Evolutionary conservation across 768 basidiomycete species (phyloP).

Genomic region (Boletus subcaerulescens): DNA sequence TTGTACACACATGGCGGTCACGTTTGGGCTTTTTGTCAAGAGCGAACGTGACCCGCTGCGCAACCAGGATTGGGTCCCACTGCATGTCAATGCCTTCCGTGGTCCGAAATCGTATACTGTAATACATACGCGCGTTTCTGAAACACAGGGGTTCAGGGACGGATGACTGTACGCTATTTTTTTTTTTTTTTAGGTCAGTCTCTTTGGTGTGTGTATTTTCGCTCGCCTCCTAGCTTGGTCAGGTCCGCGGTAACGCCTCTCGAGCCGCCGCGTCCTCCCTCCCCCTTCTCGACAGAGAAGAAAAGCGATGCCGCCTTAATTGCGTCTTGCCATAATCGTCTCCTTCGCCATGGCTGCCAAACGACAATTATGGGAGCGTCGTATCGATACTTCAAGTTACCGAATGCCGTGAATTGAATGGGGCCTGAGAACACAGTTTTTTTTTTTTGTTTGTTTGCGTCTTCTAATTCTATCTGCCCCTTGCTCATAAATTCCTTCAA

Average conservation of each 20-base stretch:
- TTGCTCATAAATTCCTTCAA: background rate
- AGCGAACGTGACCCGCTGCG: no score
- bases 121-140: background rate
- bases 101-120: background rate
- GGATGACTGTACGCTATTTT: background rate
- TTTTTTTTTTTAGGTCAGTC: background rate
- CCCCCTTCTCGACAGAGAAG: background rate
- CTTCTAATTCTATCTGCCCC: background rate
- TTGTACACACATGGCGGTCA: background rate
- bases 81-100: no score
- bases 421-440: slow-evolving; percentile 1
- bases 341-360: slow-evolving; percentile 9
- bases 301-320: slow-evolving; percentile 27
- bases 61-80: no score
- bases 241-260: slow-evolving; percentile 19
- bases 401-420: slow-evolving; percentile 18
- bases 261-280: background rate
- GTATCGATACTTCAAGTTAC: slow-evolving; percentile 12
- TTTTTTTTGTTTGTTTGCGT: background rate
- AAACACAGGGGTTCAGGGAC: slow-evolving; percentile 13
- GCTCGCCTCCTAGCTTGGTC: background rate
- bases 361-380: slow-evolving; percentile 1
- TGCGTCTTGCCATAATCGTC: slow-evolving; percentile 20
- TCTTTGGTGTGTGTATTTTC: background rate
- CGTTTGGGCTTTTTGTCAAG: no score